Conservation (phyloP, 169 alveolate species). For the Cryptosporidium viatorum region DNA sequence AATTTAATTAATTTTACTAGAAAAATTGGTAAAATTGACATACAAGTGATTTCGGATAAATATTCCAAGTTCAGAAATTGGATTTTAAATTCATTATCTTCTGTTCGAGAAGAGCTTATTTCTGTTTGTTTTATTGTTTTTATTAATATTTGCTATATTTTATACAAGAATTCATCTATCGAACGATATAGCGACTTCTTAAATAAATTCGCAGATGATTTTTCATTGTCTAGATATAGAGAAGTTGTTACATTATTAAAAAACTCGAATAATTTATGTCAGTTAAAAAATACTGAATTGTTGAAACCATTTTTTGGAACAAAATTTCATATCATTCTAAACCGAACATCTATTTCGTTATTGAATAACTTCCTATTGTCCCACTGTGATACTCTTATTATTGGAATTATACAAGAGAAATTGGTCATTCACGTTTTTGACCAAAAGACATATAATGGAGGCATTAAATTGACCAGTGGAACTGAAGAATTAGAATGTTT, state of each 20-base stretch:
- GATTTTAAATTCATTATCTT: conserved; percentile 37
- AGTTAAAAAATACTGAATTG: conserved; percentile 9
- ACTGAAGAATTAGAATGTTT: not conserved
- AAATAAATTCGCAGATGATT: conserved; percentile 46
- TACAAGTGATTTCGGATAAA: not conserved
- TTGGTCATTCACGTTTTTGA: conserved; percentile 12
- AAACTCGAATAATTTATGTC: conserved; percentile 5
- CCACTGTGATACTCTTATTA: conserved; percentile 16
- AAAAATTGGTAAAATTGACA: not conserved
- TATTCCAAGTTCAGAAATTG: conserved; percentile 64
- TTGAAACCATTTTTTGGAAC: conserved; percentile 34
- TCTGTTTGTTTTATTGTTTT: conserved; percentile 48
- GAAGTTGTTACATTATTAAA: conserved; percentile 1
- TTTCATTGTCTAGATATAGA: conserved; percentile 32
- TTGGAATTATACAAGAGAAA: conserved; percentile 39
- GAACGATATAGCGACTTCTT: conserved; percentile 2
- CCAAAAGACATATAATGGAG: not conserved
- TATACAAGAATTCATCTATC: not conserved
- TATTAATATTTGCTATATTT: conserved; percentile 14
- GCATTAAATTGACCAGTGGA: too few relatives aligned
- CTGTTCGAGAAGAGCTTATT: conserved; percentile 35
- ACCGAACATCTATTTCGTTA: conserved; percentile 34
- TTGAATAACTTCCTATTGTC: conserved; percentile 22
- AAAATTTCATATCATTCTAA: conserved; percentile 38
- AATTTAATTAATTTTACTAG: not conserved